Base-by-base conservation (phyloP, 1,284 basidiomycete species). In the Ceratobasidium sp. region DNA sequence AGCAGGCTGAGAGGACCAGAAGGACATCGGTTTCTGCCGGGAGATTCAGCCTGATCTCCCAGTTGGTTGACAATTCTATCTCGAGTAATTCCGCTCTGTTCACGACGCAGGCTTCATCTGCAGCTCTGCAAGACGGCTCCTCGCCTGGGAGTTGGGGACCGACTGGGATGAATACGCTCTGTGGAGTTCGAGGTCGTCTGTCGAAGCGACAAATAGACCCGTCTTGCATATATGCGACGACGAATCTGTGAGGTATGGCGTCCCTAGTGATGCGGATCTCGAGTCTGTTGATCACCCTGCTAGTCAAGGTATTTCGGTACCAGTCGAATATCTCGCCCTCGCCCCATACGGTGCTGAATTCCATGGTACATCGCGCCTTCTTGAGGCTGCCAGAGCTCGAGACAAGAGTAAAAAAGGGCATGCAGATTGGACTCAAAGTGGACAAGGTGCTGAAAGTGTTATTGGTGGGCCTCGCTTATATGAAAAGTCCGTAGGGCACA, bases 381-480 rank as follows among this genome's bases (percentile, higher is more conserved):
- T 68, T 68, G 49, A 41, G 37, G 49, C 37, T 29, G 34, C 29
- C 29, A 51, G 63, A 65, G 63, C 63, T 65, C n/a, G 63, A 48
- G 48, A 34, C 22, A 19, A 65, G 34, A 16, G 63, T n/a, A n/a
- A n/a, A 1, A 14, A 19, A 14, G 31, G 63, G 51, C 63, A 65
- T 65, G 13, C 11, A 2, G 11, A 2, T 19, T 14, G 43, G 3
- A 19, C 19, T 14, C 19, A 2, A 19, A 46, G 43, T 14, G 43
- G 19, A 14, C 3, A 19, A 19, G 43, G 43, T 46, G 19, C 43
- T 14, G 43, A 9, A 19, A 19, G 43, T 19, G 43, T 46, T 46
- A 46, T 46, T 9, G 2, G 19, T 2, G 43, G 19, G 19, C 11
- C 43, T 14, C 43, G 19, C 43, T 46, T 46, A 46, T 46, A 19